Evolutionary conservation across 306 rosid genomes (phyloP), one percentile per base, ranked within the genome.

Genomic region (Carpinus fangiana): DNA sequence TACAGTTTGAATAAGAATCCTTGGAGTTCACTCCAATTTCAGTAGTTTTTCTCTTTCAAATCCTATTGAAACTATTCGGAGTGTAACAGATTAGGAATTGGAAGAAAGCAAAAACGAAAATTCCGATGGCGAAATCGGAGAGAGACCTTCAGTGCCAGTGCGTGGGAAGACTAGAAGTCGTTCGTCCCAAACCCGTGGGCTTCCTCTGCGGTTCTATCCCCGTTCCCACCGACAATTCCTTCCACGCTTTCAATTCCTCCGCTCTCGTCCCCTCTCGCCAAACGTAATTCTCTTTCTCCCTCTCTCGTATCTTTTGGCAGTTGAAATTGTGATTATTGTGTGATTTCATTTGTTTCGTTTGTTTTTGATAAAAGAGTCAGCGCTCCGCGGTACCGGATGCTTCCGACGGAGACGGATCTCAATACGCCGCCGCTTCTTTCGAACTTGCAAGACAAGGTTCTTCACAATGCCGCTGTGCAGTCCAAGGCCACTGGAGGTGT

Each of bases 181-280:
- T 89, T 34, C 86, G 82, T 55, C 95, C 98, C 0, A 92, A 94
- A 77, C 97, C 98, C 18, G 92, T 89, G 0, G 96, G 93, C 2
- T 94, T 94, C 81, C 93, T 94, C 59, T 92, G 97, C 75, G 98
- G 98, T 55, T 94, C 98, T 13, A 94, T 94, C 64, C 97, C 97
- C 7, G 97, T 94, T 75, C 93, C 98, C 52, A 94, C 98, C 4
- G 98, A 94, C 68, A 88, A 90, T 72, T 88, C 97, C 60, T 94
- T 92, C 81, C 94, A 89, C 31, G 84, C 91, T 64, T 92, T 88
- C 83, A 80, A 84, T 82, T 86, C 97, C 43, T 87, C 97, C 47
- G 88, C 92, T 80, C 98, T 92, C 54, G 83, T 88, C 74, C 93
- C 97, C 16, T 89, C 90, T 2, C 88, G 74, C 54, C 89, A 90